Conservation (phyloP, 164 flowering plant genomes). For the Cinnamomum chago region DNA sequence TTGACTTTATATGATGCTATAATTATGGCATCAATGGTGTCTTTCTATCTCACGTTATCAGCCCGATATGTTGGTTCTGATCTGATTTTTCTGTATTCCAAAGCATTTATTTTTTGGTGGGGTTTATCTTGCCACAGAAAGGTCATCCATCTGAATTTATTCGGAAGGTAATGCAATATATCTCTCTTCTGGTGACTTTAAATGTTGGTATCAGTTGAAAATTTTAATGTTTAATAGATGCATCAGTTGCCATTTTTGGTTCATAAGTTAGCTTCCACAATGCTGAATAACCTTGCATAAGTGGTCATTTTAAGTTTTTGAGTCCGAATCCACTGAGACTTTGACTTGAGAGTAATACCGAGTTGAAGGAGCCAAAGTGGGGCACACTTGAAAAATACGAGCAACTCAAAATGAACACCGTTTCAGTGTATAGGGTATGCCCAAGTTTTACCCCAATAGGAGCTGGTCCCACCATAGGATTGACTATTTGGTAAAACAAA, state of each 20-base stretch:
- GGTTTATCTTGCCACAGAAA: conserved; percentile 6
- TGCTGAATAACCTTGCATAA: neutral
- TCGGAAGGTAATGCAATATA: conserved; percentile 1
- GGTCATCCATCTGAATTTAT: neutral
- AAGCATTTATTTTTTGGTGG: conserved; percentile 6
- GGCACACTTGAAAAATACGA: too few species aligned
- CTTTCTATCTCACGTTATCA: neutral
- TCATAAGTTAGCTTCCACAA: neutral
- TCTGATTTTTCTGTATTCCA: neutral
- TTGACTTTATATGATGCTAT: conserved; percentile 27
- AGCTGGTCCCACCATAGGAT: too few species aligned
- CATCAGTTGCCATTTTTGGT: neutral
- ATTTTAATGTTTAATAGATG: neutral
- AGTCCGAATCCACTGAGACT: too few species aligned
- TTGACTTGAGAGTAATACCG: too few species aligned
- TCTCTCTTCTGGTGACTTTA: neutral
- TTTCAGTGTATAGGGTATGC: too few species aligned
- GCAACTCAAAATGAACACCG: too few species aligned
- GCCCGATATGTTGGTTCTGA: neutral
- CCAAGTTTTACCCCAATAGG: too few species aligned
- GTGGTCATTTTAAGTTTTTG: neutral
- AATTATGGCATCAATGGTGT: conserved; percentile 19
- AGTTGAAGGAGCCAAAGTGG: too few species aligned
- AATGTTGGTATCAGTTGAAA: neutral
- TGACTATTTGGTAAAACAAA: too few species aligned